Base-by-base conservation (phyloP, 371 early-diverging fungal species). In the Rhizomucor pusillus region DNA sequence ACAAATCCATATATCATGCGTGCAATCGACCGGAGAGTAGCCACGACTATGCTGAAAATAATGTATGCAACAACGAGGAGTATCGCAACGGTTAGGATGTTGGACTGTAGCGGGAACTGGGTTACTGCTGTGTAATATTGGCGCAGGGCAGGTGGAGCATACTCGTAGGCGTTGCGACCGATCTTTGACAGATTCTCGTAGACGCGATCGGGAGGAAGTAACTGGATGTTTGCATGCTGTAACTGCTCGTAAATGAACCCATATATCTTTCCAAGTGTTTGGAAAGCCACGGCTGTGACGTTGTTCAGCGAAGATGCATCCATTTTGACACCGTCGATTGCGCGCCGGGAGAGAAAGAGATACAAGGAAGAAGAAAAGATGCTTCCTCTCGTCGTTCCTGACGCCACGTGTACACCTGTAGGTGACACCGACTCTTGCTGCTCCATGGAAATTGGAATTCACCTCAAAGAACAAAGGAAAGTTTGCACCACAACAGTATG, bases 1-100 rank as follows among this genome's bases (percentile, higher is more conserved):
- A 76, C 55, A 62, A 76, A 76, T 5, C 67, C 67, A 51, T 56
- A 67, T 3, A 69, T 37, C n/a, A 73, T 36, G 23, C 73, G 57
- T 22, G 65, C 65, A 1, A 71, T 34, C 52, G 67, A 64, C 13
- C 69, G 66, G 2, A 73, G 39, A 1, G 52, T 51, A 18, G 58
- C 50, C 2, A 67, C 36, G n/a, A 75, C 47, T 16, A 71, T 34
- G 5, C 60, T 54, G 50, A 68, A 71, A 3, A 71, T 14, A 23
- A 65, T 56, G 24, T 75, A 75, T 12, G 69, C 22, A n/a, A 63
- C 61, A 22, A 70, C 25, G 14, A 71, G 53, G n/a, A 63, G 63
- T 3, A 70, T 14, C 0, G 65, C 41, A 25, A 69, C 59, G 1
- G 75, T 64, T 1, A 75, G 48, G 40, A 71, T 57, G 13, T 71